Evolutionary conservation across 805 yeast genomes (phyloP).

Genomic region (Saturnispora zaruensis): DNA sequence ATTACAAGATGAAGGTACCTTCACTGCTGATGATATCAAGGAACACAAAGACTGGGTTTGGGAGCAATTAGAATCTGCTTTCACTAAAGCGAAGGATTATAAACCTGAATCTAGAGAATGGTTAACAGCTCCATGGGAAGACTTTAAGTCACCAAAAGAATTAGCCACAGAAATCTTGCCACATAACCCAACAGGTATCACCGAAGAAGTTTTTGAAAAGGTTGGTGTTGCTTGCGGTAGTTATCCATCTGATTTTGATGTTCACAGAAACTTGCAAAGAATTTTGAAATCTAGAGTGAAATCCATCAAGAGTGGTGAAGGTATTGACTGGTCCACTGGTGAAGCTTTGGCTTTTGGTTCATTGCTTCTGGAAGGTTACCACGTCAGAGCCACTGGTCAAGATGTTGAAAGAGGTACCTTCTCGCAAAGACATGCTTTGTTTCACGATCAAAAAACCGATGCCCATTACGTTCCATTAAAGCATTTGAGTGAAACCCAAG

Average conservation of each 20-base stretch:
- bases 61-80: constrained; percentile 86
- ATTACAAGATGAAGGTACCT: constrained; percentile 78
- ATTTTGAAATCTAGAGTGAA: constrained; percentile 82
- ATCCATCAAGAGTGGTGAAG: constrained; percentile 75
- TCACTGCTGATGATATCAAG: constrained; percentile 80
- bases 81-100: constrained; percentile 80
- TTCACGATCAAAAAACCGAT: constrained; percentile 92
- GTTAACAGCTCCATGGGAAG: constrained; percentile 99
- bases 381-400: constrained; percentile 96
- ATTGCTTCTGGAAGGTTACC: constrained; percentile 84
- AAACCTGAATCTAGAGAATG: constrained; percentile 90
- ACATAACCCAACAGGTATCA: constrained; percentile 90
- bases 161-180: constrained; percentile 93
- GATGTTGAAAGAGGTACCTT: constrained; percentile 99
- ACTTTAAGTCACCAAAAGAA: constrained; percentile 95
- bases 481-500: constrained; percentile 71
- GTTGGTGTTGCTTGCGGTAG: constrained; percentile 74
- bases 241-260: constrained; percentile 80
- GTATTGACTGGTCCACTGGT: constrained; percentile 99
- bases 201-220: constrained; percentile 57
- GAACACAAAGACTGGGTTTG: constrained; percentile 99
- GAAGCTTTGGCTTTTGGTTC: constrained; percentile 98
- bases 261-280: constrained; percentile 94
- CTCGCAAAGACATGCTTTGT: constrained; percentile 98
- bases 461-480: constrained; percentile 77